Evolutionary conservation across 2,329 filamentous ascomycete species (phyloP).

Genomic region (Penicillium janthinellum): DNA sequence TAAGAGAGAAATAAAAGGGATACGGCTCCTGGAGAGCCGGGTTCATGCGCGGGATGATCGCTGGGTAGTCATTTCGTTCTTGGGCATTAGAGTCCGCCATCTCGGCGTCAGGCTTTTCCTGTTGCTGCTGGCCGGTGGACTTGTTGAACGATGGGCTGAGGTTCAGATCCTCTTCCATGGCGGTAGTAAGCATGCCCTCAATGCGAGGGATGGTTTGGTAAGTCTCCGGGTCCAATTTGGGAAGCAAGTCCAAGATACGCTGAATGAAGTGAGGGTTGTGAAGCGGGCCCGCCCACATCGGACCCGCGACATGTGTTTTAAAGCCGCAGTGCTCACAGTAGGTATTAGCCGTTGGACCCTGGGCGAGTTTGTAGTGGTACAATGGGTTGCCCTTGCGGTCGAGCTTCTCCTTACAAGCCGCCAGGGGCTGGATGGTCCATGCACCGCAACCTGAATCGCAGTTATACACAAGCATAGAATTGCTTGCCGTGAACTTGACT

Average conservation of each 20-base stretch:
- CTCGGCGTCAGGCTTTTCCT: constrained; percentile 11
- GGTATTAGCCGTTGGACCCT: constrained; percentile 67
- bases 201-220: constrained; percentile 83
- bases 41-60: constrained; percentile 53
- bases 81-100: constrained; percentile 17
- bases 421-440: constrained; percentile 80
- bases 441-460: constrained; percentile 91
- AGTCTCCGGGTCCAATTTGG: constrained; percentile 64
- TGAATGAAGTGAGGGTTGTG: constrained; percentile 84
- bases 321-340: constrained; percentile 81
- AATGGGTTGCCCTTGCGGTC: constrained; percentile 72
- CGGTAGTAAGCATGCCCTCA: constrained; percentile 87
- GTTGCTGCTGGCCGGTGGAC: constrained; percentile 4
- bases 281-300: constrained; percentile 91
- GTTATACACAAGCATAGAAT: constrained; percentile 89
- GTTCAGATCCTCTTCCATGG: constrained; percentile 70
- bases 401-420: constrained; percentile 65
- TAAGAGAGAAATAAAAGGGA: constrained; percentile 86
- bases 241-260: constrained; percentile 72
- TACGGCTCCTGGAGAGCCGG: constrained; percentile 69
- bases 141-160: constrained; percentile 18
- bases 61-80: constrained; percentile 21
- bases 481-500: constrained; percentile 87
- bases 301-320: constrained; percentile 84
- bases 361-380: constrained; percentile 76